Evolutionary conservation across 2,329 filamentous ascomycete genomes (phyloP).

Genomic region (Exophiala spinifera): DNA sequence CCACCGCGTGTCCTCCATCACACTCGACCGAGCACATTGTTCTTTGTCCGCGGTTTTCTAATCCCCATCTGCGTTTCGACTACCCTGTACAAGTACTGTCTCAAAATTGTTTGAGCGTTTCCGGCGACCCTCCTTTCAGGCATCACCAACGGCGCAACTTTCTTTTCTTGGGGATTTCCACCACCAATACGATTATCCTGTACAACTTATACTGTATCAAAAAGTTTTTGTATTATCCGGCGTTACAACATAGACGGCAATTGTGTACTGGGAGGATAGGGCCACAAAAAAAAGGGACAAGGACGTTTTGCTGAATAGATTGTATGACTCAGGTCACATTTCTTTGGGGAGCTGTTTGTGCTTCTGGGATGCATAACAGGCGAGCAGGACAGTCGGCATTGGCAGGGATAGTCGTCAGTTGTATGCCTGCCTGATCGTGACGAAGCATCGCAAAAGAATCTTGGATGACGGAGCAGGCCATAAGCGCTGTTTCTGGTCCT

Average conservation of each 20-base stretch:
- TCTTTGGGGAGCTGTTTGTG: slow-evolving; percentile 18
- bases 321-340: slow-evolving; percentile 30
- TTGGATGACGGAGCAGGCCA: slow-evolving; percentile 5
- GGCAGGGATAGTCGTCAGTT: slow-evolving; percentile 10
- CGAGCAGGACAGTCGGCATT: slow-evolving; percentile 7
- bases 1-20: not conserved
- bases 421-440: slow-evolving; percentile 10
- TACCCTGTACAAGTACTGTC: slow-evolving; percentile 32
- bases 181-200: slow-evolving; percentile 24
- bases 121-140: slow-evolving; percentile 22
- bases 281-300: slow-evolving; percentile 7
- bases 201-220: slow-evolving; percentile 28
- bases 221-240: slow-evolving; percentile 24
- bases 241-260: slow-evolving; percentile 24
- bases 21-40: slow-evolving; percentile 9
- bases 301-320: slow-evolving; percentile 22
- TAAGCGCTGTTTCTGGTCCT: slow-evolving; percentile 5
- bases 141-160: slow-evolving; percentile 25
- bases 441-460: slow-evolving; percentile 6
- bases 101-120: slow-evolving; percentile 26
- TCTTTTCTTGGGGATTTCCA: slow-evolving; percentile 9
- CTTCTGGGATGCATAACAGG: slow-evolving; percentile 7
- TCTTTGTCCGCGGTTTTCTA: slow-evolving; percentile 19
- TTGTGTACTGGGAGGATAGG: slow-evolving; percentile 7
- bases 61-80: slow-evolving; percentile 25